Evolutionary conservation across 805 yeast genomes (phyloP), one percentile per base, ranked within the genome.

Genomic region (Teunomyces aglyptinius): DNA sequence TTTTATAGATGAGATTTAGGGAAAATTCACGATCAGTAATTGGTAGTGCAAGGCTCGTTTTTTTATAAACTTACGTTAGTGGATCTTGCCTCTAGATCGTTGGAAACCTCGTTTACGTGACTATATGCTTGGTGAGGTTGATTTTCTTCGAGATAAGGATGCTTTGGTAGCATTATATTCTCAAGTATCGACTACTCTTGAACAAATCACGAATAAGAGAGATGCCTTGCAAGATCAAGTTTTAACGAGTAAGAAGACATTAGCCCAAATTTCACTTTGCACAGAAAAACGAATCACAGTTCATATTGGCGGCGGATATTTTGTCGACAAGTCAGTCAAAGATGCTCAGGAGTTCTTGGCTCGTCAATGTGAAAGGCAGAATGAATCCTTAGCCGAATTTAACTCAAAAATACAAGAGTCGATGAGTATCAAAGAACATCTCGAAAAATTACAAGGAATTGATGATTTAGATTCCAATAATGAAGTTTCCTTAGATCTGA

Each of bases 371-470:
- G 54, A 49, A 11, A 51, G 53, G 10, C 41, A 76, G 18, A 58
- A 60, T 2, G 62, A 62, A n/a, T 76, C 79, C 1, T 64, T 76
- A 2, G 53, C 50, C 7, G 76, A 75, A 46, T 70, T 79, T 42
- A 58, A 63, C 5, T 41, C 24, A 1, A 73, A 72, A 45, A 64
- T 78, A 4, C 51, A 60, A 24, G 77, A 73, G 28, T 79, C 79
- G 2, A 48, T 64, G 6, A 54, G 46, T 13, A 63, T 73, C 0
- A 24, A 53, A 29, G 56, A 58, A 11, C 64, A 71, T 16, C 46
- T 76, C 41, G 20, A 41, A 20, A 45, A 49, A n/a, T 31, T 54
- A 38, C 38, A 46, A 33, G 42, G 50, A 24, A 24, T 40, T 16
- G 39, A 22, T 12, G 16, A 49, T 53, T 53, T 16, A 50, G 24